Percentiles rank a stretch among this genome's conserved stretches.
Evolutionary conservation across 495 filamentous ascomycete species (phyloP).

Genomic region (Podospora pseudocomata): DNA sequence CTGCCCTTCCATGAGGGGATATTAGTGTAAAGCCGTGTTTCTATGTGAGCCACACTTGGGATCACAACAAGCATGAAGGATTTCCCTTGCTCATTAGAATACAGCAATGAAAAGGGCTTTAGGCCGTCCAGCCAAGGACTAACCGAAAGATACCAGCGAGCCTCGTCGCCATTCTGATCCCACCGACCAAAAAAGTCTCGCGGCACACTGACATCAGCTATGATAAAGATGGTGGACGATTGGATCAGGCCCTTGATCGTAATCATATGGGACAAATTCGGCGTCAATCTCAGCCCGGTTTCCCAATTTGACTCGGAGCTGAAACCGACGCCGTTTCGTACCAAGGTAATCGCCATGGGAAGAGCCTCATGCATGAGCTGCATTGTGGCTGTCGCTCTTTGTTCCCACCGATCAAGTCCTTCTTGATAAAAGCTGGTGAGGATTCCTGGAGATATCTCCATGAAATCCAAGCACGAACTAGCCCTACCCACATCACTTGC

Average conservation of each 20-base stretch:
- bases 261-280: neutral
- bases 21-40: neutral
- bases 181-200: neutral
- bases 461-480: neutral
- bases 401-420: neutral
- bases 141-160: neutral
- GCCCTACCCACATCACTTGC: neutral
- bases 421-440: neutral
- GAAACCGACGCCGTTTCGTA: too few relatives aligned
- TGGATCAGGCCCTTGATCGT: neutral
- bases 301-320: too few relatives aligned
- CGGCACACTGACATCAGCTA: neutral
- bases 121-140: neutral
- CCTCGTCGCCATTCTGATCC: neutral
- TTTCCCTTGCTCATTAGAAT: neutral
- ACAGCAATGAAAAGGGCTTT: neutral
- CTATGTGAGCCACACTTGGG: neutral
- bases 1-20: neutral
- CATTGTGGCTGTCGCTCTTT: neutral
- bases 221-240: neutral
- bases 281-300: too few relatives aligned
- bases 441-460: neutral
- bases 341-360: neutral
- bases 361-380: neutral
- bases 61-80: neutral